Base-by-base conservation (phyloP, 1,284 basidiomycete genomes). In the Sphagnurus paluster region DNA sequence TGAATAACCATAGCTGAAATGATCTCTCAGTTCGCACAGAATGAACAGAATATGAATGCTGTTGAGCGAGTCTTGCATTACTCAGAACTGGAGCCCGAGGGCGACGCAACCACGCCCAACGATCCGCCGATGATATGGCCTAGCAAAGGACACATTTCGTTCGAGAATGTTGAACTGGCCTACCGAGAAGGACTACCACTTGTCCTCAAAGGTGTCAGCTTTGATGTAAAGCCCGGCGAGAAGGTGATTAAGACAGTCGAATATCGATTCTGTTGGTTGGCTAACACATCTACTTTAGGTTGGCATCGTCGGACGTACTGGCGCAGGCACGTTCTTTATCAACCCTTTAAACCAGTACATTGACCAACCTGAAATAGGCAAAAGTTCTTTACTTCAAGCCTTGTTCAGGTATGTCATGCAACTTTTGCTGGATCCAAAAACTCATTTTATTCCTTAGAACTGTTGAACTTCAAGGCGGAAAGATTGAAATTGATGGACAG, bases 261-360 rank as follows among this genome's bases (percentile, higher is more conserved):
- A 33, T 13, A 9, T 26, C 25, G 25, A 5, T 33, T 16, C 5
- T 6, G 14, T 16, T 6, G 30, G n/a, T 33, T 9, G 9, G 21
- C 20, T 48, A 11, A 25, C 1, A 6, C 25, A 11, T 23, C 43
- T 33, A 19, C 35, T n/a, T 11, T 46, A 79, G 79, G 63, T 93
- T 49, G 88, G 88, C 6, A 76, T 92, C 26, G 84, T 90, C n/a
- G 88, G 88, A 7, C 67, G 85, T 6, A 89, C 85, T 0, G 86
- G 84, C 9, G 83, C 86, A 36, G 82, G 79, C 63, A 62, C 65
- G 60, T n/a, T n/a, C 44, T 5, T 38, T 19, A 20, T 28, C 13
- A 10, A n/a, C 2, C 11, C 4, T 13, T 32, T 13, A 30, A 10
- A 17, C 7, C n/a, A 10, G 23, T 4, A 23, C 23, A 26, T 17